Evolutionary conservation across 768 basidiomycete species (phyloP), one percentile per base, ranked within the genome.

Genomic region (Trametes cubensis): DNA sequence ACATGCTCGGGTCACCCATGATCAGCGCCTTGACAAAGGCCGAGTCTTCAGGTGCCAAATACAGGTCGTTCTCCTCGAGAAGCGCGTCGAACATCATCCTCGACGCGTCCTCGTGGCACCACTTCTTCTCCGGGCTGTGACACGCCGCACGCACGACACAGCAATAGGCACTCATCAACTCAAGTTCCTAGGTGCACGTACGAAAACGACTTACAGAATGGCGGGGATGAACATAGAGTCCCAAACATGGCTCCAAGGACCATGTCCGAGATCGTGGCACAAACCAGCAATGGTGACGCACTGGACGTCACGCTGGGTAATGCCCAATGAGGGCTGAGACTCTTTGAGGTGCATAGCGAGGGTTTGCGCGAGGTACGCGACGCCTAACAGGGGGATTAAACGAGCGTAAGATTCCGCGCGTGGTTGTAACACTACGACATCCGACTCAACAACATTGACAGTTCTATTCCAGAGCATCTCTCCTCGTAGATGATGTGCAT

Each of bases 241-340:
- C 87, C 89, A 94, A 8, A 94, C 87, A 71, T 94, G 92, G 61
- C 85, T 88, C 86, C 89, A 93, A 0, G 92, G 92, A 0, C 92
- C 92, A 67, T 93, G 92, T 0, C 90, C 92, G 4, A 94, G 82
- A 72, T 94, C 92, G 66, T 94, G 92, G 59, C 91, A 92, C 3
- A 93, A 77, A 0, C 90, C 92, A 0, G 92, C 92, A 23, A 94
- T 77, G 60, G 89, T 87, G 18, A 94, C 86, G 61, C 92, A 94
- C 52, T 80, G 79, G 30, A 93, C 78, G 61, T 94, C 90, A 20
- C 90, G 80, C 46, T 86, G 80, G 0, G 85, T 86, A 60, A 94
- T 91, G 0, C 74, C 75, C 1, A 94, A 80, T 11, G 83, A 76
- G 0, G 83, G 84, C 62, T 94, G 92, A 7, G 72, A 77, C 15